Evolutionary conservation across 208 protist genomes (phyloP), one percentile per base, ranked within the genome.

Genomic region (Trypanosoma platydactyli): DNA sequence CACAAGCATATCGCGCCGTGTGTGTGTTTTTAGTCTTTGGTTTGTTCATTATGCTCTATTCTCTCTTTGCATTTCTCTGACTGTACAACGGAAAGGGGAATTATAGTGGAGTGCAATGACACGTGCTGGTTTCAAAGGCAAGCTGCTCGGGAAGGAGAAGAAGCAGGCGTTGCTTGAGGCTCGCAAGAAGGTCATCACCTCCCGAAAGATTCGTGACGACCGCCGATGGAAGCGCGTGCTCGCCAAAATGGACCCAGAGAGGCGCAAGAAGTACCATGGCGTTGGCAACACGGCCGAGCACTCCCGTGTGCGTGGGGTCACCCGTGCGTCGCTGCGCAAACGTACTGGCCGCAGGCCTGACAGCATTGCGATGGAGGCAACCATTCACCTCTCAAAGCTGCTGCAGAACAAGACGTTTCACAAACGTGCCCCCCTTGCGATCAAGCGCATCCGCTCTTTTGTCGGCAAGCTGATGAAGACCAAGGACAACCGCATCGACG

Each of bases 301-400:
- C 84, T 92, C 85, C 35, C 88, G 88, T 59, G 85, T 90, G 55
- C 88, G 88, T 72, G 88, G 88, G 56, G 69, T 69, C 64, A 94
- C 88, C 62, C 84, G 88, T 68, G 80, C 83, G 44, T 89, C 88
- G 25, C 83, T 94, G 60, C 83, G 80, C 79, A 89, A 94, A 79
- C 80, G 75, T 73, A 86, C 78, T 35, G 88, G 83, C 70, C 88
- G 88, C 81, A 94, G 90, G 80, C 75, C 83, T 27, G 85, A 97
- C 63, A 79, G 85, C 61, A 78, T 99, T 51, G 86, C 90, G 45
- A 86, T 98, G 65, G 98, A 99, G 83, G 96, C 96, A 77, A 99
- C 98, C 68, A 98, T 99, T 79, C 95, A 99, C 90, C 83, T 99
- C 55, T 91, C 98, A 82, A 98, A 98, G 93, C 81, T 93, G 65